These are phyloP conservation scores for Lotus japonicus DNA, from an alignment of 306 rosid genomes.

Conservation along the genomic window DNA sequence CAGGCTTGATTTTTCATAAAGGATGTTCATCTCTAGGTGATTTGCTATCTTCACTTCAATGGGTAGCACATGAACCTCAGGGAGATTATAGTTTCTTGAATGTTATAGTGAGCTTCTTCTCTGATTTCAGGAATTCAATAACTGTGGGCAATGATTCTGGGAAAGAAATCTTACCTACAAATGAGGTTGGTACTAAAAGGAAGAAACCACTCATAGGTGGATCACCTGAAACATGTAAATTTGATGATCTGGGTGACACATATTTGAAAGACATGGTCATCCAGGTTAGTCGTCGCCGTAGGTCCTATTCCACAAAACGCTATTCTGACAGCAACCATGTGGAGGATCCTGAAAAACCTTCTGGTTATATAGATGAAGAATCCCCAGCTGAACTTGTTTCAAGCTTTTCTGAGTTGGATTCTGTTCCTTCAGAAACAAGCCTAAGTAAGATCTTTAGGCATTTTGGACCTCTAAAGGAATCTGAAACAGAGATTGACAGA, in stretches of 20 bases:
- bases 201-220: constrained; percentile 33
- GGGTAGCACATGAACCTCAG: constrained; percentile 59
- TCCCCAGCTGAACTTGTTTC: constrained; percentile 82
- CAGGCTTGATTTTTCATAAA: constrained; percentile 27
- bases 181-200: constrained; percentile 51
- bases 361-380: constrained; percentile 49
- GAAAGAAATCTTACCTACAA: constrained; percentile 28
- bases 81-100: constrained; percentile 38
- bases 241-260: constrained; percentile 71
- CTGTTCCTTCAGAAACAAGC: constrained; percentile 66
- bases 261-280: constrained; percentile 68
- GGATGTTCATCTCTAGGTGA: constrained; percentile 64
- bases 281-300: constrained; percentile 39
- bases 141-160: constrained; percentile 31
- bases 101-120: constrained; percentile 63
- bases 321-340: constrained; percentile 32
- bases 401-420: constrained; percentile 71
- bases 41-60: constrained; percentile 62
- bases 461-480: constrained; percentile 80
- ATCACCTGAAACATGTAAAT: constrained; percentile 66
- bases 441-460: constrained; percentile 77
- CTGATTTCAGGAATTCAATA: constrained; percentile 79
- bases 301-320: constrained; percentile 62
- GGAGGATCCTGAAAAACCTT: constrained; percentile 51
- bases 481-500: constrained; percentile 84